These are phyloP conservation scores for Stagonosporopsis tanaceti DNA, from an alignment of 2,329 filamentous ascomycete genomes.

Conservation along the genomic window DNA sequence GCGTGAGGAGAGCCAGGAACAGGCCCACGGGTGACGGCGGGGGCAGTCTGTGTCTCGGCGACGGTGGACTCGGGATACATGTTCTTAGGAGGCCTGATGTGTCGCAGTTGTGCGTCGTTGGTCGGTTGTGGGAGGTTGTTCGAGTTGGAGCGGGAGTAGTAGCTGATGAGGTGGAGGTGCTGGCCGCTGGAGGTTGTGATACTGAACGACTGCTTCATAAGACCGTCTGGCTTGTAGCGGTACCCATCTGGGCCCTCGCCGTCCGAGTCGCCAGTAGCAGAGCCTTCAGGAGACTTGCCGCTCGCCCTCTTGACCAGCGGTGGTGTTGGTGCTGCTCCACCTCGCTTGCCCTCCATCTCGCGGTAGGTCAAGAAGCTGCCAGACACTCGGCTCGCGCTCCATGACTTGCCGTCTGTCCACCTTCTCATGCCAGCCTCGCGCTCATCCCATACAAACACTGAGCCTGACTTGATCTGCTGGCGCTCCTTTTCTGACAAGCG, in stretches of 20 bases:
- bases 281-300: conserved; percentile 83
- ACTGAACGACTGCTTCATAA: conserved; percentile 99
- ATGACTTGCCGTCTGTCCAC: conserved; percentile 99
- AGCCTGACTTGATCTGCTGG: conserved; percentile 93
- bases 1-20: conserved; percentile 67
- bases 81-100: conserved; percentile 87
- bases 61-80: conserved; percentile 98
- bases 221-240: conserved; percentile 79
- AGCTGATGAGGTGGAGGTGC: conserved; percentile 96
- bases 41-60: conserved; percentile 81
- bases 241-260: conserved; percentile 65
- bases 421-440: conserved; percentile 96
- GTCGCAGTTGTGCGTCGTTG: conserved; percentile 78
- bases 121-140: conserved; percentile 82
- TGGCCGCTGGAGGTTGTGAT: conserved; percentile 91
- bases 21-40: conserved; percentile 79
- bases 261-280: conserved; percentile 81
- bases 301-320: conserved; percentile 51
- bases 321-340: conserved; percentile 69
- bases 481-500: conserved; percentile 95
- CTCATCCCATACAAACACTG: conserved; percentile 99
- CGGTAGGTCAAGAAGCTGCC: conserved; percentile 97
- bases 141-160: conserved; percentile 84
- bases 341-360: conserved; percentile 98
- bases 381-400: conserved; percentile 96